Evolutionary conservation across 768 basidiomycete genomes (phyloP), one percentile per base, ranked within the genome.

Genomic region (Suillus paluster): DNA sequence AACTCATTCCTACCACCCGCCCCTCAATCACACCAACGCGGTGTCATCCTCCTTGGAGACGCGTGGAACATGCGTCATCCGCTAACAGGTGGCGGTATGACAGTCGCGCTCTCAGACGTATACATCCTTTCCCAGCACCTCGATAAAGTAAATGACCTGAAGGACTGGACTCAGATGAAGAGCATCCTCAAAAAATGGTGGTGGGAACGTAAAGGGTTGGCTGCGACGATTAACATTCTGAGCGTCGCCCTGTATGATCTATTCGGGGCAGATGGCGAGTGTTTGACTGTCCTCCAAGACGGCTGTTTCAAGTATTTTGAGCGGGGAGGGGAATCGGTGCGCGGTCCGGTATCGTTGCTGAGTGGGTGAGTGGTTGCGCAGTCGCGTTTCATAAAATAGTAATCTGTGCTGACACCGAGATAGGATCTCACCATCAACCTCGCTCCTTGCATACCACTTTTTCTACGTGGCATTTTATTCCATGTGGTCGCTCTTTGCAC

Each of bases 31-130:
- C 77, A 72, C 7, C 89, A 86, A 64, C 82, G 87, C 55, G 93
- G 94, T 25, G 86, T 87, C 11, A 78, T 99, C 62, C 86, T 99
- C 63, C 80, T 97, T 46, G 97, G 97, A 1, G 97, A 99, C 72
- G 88, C 96, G 3, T 97, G 94, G 91, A 99, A 99, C 73, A 99
- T 98, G 96, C 92, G 97, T 1, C 97, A 99, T 75, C 97, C 97
- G 2, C 83, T 99, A 25, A 99, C 97, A 0, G 97, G 97, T 5
- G 95, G 95, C 14, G 97, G 97, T 5, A 99, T 99, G 97, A 96
- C 95, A 0, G 96, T 98, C 41, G 95, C 95, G 2, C 79, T 99
- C 53, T 83, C 87, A 70, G 97, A 99, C 66, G 90, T 91, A 5
- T 89, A 94, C 14, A 66, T 91, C 33, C 81, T 99, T 12, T 76